phyloP scores from a whole-genome alignment of 768 basidiomycete genomes.

The Plicaturopsis crispa region DNA sequence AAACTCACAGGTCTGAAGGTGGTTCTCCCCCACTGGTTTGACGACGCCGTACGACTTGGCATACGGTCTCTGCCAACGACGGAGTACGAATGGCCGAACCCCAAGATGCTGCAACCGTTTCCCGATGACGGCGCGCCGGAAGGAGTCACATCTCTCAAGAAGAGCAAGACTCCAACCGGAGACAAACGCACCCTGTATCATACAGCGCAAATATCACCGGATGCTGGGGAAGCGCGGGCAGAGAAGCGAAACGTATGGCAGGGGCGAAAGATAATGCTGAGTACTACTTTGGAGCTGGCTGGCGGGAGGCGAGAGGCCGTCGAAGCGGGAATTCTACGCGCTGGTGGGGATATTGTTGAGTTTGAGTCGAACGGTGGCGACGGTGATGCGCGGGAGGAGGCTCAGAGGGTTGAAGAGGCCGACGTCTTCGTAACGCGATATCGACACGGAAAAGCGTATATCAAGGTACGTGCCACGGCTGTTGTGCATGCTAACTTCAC shows the following conservation, averaged over 20 bases:
- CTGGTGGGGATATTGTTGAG: slow-evolving; percentile 46
- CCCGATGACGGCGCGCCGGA: slow-evolving; percentile 11
- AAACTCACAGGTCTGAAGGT: slow-evolving; percentile 53
- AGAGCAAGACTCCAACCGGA: slow-evolving; percentile 20
- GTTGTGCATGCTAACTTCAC: slow-evolving; percentile 1
- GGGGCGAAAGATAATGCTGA: slow-evolving; percentile 53
- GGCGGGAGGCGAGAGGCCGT: slow-evolving; percentile 44
- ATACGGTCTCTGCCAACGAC: slow-evolving; percentile 38
- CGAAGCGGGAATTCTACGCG: slow-evolving; percentile 48
- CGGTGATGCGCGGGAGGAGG: slow-evolving; percentile 28
- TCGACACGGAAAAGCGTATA: slow-evolving; percentile 63
- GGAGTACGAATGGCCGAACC: slow-evolving; percentile 72
- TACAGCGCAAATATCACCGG: slow-evolving; percentile 10
- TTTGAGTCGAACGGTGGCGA: slow-evolving; percentile 13
- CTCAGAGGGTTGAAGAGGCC: slow-evolving; percentile 35
- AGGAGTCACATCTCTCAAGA: slow-evolving; percentile 16
- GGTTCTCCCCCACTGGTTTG: slow-evolving; percentile 90
- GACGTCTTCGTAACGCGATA: slow-evolving; percentile 72
- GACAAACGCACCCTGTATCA: slow-evolving; percentile 27
- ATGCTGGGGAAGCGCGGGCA: slow-evolving; percentile 3
- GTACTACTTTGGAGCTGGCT: slow-evolving; percentile 47
- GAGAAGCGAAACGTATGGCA: slow-evolving; percentile 43
- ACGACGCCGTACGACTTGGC: slow-evolving; percentile 63
- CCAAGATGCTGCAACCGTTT: slow-evolving; percentile 33
- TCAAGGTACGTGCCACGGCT: slow-evolving; percentile 43